Evolutionary conservation across 495 filamentous ascomycete genomes (phyloP), one percentile per base, ranked within the genome.

Genomic region (Extremus antarcticus): DNA sequence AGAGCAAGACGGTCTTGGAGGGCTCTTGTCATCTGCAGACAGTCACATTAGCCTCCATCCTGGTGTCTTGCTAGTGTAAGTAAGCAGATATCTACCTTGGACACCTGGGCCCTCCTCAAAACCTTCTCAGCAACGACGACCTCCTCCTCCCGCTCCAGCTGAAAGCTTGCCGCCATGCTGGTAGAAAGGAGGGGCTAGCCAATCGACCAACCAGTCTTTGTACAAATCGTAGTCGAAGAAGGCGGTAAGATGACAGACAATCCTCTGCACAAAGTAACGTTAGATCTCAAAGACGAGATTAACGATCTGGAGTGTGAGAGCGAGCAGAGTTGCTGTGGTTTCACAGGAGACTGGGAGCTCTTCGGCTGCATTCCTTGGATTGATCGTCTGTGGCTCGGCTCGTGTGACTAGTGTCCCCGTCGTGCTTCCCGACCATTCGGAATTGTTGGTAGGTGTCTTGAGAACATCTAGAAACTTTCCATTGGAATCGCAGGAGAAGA

Each of bases 1-100:
- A 97, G 79, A 60, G 94, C 91, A 32, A 99, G 78, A 43, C 91
- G 88, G 73, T 94, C 86, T 70, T 95, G 88, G 32, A 99, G 74
- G 64, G 82, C 84, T 69, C 90, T 75, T 53, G 89, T 92, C 71
- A 97, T 92, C 92, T 98, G 56, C 29, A 50, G 41, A 50, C 25
- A 43, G 54, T 20, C 41, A 49, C 51, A 57, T 54, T 51, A 43
- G 54, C 40, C 48, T 53, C 43, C 9, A 48, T 41, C 29, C 48
- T 45, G 41, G 24, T 39, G 15, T 22, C 7, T 43, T 47, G 10
- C 43, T 22, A 10, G 20, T 46, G 43, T 13, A 11, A 8, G 10
- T 9, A 11, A 21, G 43, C 9, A 46, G 43, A 23, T 25, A 55
- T 75, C 63, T 76, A 94, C 90, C 83, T 91, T 91, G 65, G 88